These are phyloP conservation scores for Russula sp. DNA, from an alignment of 768 basidiomycete species.

Conservation along the genomic window DNA sequence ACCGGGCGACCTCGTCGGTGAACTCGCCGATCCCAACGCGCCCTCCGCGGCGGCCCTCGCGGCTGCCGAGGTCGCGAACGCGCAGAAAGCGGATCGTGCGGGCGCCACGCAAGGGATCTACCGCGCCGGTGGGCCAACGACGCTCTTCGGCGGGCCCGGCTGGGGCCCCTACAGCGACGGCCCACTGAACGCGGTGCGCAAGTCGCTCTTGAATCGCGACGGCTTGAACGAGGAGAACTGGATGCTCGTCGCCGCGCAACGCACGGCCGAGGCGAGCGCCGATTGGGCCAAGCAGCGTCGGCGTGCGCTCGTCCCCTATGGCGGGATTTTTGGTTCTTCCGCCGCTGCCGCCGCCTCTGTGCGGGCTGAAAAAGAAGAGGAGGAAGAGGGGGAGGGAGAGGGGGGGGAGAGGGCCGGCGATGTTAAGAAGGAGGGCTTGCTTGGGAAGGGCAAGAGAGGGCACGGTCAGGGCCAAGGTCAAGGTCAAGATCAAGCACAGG, in stretches of 20 bases:
- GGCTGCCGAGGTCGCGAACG: conserved; percentile 34
- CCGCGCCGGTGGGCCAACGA: conserved; percentile 87
- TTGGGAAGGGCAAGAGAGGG: neutral
- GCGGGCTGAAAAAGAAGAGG: conserved; percentile 26
- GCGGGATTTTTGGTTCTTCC: conserved; percentile 36
- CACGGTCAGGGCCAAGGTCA: neutral
- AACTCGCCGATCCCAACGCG: conserved; percentile 59
- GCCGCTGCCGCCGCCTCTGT: neutral
- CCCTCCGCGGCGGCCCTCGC: conserved; percentile 42
- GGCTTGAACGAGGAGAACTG: conserved; percentile 86
- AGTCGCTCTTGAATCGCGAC: conserved; percentile 68
- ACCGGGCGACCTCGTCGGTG: conserved; percentile 75
- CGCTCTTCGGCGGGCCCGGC: conserved; percentile 79
- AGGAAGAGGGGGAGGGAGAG: conserved; percentile 22
- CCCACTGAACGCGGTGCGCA: conserved; percentile 76
- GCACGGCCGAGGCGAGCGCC: conserved; percentile 54
- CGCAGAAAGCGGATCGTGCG: conserved; percentile 38
- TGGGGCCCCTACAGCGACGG: conserved; percentile 87
- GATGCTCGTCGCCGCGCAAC: conserved; percentile 75
- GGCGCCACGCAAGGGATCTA: conserved; percentile 63
- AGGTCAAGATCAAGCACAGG: neutral
- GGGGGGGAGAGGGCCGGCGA: conserved; percentile 26
- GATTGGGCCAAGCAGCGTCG: conserved; percentile 56
- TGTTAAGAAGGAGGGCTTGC: conserved; percentile 23
- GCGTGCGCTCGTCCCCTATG: conserved; percentile 45